Percentiles rank a stretch among this genome's conserved stretches.
These are phyloP conservation scores for Arachis hypogaea DNA, from an alignment of 306 rosid species.

Conservation along the genomic window DNA sequence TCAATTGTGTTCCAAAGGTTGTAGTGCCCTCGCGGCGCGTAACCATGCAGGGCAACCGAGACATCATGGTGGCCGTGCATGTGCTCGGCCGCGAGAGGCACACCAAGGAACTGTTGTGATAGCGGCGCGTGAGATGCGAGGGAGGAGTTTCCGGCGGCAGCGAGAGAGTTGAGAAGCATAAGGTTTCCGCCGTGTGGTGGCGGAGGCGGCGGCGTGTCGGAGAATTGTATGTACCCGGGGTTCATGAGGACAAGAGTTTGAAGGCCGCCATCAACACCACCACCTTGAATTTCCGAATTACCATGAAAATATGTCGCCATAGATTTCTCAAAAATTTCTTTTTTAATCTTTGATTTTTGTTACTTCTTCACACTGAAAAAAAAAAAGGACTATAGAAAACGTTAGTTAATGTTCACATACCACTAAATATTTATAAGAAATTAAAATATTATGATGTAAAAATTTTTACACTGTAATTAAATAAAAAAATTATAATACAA, in stretches of 20 bases:
- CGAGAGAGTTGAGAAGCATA: constrained; percentile 56
- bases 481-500: too few species aligned
- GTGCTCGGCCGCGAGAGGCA: constrained; percentile 57
- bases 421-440: too few species aligned
- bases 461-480: too few species aligned
- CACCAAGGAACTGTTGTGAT: constrained; percentile 67
- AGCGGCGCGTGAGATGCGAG: constrained; percentile 58
- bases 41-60: constrained; percentile 79
- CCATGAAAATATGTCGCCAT: constrained; percentile 95
- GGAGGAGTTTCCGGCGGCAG: constrained; percentile 44
- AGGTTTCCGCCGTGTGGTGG: constrained; percentile 49
- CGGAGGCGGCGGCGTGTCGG: constrained; percentile 70
- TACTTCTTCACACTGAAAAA: constrained; percentile 48
- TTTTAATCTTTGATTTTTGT: constrained; percentile 11
- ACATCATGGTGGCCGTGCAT: constrained; percentile 57
- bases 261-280: constrained; percentile 60
- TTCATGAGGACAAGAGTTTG: constrained; percentile 94
- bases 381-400: constrained; percentile 36
- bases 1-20: constrained; percentile 74
- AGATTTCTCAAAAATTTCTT: constrained; percentile 6
- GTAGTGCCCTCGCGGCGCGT: constrained; percentile 66
- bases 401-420: constrained; percentile 1
- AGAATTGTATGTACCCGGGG: constrained; percentile 74
- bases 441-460: too few species aligned
- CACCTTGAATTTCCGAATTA: constrained; percentile 78